phyloP scores from a whole-genome alignment of 495 filamentous ascomycete species.

The Penicillium bialowiezense region DNA sequence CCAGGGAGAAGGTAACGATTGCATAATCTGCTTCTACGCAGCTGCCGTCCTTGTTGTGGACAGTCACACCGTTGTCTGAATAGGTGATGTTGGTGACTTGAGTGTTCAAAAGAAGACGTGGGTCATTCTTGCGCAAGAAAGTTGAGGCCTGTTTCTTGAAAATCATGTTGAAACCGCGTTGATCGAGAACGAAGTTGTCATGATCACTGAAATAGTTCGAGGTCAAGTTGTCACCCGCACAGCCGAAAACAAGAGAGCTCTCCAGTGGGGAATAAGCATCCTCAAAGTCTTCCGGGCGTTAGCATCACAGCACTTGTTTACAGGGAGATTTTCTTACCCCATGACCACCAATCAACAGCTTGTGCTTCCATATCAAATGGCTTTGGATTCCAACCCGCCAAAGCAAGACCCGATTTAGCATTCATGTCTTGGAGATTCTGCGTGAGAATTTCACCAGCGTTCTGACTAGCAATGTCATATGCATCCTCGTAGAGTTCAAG shows the following conservation, averaged over 20 bases:
- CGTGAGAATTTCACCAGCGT: constrained; percentile 56
- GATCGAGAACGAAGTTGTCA: constrained; percentile 70
- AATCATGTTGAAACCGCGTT: constrained; percentile 62
- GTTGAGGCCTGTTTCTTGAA: constrained; percentile 59
- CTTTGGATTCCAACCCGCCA: constrained; percentile 63
- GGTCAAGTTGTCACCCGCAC: constrained; percentile 45
- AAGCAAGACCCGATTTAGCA: constrained; percentile 54
- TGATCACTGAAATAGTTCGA: constrained; percentile 50
- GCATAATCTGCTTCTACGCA: constrained; percentile 63
- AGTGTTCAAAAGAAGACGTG: constrained; percentile 60
- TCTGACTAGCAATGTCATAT: constrained; percentile 47
- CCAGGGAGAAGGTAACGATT: constrained; percentile 61
- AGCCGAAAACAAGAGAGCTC: constrained; percentile 46
- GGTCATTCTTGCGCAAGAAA: constrained; percentile 55
- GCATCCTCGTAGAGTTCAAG: constrained; percentile 53
- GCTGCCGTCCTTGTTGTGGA: constrained; percentile 53
- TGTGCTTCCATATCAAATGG: constrained; percentile 55
- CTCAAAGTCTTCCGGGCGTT: constrained; percentile 51
- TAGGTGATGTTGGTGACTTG: constrained; percentile 59
- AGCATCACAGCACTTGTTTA: neutral
- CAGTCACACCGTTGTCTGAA: constrained; percentile 50
- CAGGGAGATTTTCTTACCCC: constrained; percentile 28
- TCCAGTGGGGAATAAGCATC: constrained; percentile 48
- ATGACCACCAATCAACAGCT: constrained; percentile 64
- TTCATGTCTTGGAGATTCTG: constrained; percentile 64